Conservation (phyloP, 2,329 filamentous ascomycete species). For the Calycina herbarum region DNA sequence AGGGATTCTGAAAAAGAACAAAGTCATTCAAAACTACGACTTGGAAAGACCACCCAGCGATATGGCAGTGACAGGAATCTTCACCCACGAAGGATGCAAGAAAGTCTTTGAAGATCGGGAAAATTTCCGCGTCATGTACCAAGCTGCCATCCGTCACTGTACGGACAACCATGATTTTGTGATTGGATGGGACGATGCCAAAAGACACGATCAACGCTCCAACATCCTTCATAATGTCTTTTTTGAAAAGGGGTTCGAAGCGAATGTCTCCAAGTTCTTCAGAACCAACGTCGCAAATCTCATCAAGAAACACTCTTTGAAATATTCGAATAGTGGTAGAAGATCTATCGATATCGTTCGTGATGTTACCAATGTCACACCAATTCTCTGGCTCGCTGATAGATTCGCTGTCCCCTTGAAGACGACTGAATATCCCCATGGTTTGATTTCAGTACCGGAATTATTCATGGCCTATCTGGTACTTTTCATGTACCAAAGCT, state of each 20-base stretch:
- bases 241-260: conserved; percentile 46
- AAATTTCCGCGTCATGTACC: conserved; percentile 50
- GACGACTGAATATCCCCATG: conserved; percentile 58
- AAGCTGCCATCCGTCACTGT: conserved; percentile 42
- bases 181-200: conserved; percentile 47
- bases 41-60: conserved; percentile 43
- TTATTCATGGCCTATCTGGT: conserved; percentile 47
- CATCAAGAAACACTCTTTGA: conserved; percentile 48
- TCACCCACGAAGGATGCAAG: conserved; percentile 51
- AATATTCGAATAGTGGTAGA: conserved; percentile 43
- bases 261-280: conserved; percentile 46
- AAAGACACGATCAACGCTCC: conserved; percentile 43
- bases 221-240: conserved; percentile 46
- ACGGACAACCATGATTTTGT: conserved; percentile 49
- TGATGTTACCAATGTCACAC: conserved; percentile 58
- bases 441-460: conserved; percentile 49
- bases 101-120: conserved; percentile 50
- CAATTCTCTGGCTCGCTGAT: conserved; percentile 53
- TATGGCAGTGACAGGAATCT: conserved; percentile 46
- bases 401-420: conserved; percentile 59
- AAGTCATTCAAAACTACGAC: conserved; percentile 48
- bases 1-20: conserved; percentile 48
- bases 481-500: conserved; percentile 52
- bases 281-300: conserved; percentile 43
- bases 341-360: conserved; percentile 53